These are phyloP conservation scores for Chenopodium berlandieri DNA, from an alignment of 148 eudicot genomes.

Conservation along the genomic window DNA sequence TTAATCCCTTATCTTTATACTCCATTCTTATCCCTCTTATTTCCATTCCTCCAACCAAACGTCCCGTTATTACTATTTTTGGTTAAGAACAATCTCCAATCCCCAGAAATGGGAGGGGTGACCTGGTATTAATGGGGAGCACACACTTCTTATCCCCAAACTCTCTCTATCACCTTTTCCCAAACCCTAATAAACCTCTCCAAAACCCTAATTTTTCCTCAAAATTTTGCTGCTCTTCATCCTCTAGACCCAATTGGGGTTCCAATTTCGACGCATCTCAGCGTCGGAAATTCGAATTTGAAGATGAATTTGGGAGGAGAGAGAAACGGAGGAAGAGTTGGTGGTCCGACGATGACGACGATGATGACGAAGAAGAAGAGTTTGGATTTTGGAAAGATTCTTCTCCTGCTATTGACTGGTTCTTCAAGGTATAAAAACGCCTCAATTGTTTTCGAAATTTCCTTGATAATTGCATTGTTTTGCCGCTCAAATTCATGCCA, in stretches of 20 bases:
- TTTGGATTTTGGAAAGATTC: slow-evolving; percentile 42
- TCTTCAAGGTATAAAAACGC: slow-evolving; percentile 43
- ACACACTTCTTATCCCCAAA: slow-evolving; percentile 16
- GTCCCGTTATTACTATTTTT: no score
- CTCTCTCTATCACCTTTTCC: not conserved
- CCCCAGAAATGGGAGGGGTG: slow-evolving; percentile 5
- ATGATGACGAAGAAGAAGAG: slow-evolving; percentile 31
- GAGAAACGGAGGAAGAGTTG: slow-evolving; percentile 46
- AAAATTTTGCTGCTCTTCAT: not conserved
- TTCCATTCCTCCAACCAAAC: no score
- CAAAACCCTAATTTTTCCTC: slow-evolving; percentile 14
- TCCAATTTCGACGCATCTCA: slow-evolving; percentile 24
- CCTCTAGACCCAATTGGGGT: slow-evolving; percentile 14
- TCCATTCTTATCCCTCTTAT: no score
- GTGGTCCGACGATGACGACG: slow-evolving; percentile 61
- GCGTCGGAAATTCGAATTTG: slow-evolving; percentile 27
- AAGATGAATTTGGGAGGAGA: slow-evolving; percentile 30
- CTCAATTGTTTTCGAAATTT: not conserved
- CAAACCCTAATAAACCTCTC: slow-evolving; percentile 20
- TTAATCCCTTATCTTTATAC: no score
- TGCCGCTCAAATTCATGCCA: not conserved
- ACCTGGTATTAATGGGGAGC: slow-evolving; percentile 27
- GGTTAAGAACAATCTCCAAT: not conserved
- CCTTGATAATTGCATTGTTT: not conserved
- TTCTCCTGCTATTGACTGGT: slow-evolving; percentile 37